Base-by-base conservation (phyloP, 2,329 filamentous ascomycete species). In the Drechmeria coniospora region DNA sequence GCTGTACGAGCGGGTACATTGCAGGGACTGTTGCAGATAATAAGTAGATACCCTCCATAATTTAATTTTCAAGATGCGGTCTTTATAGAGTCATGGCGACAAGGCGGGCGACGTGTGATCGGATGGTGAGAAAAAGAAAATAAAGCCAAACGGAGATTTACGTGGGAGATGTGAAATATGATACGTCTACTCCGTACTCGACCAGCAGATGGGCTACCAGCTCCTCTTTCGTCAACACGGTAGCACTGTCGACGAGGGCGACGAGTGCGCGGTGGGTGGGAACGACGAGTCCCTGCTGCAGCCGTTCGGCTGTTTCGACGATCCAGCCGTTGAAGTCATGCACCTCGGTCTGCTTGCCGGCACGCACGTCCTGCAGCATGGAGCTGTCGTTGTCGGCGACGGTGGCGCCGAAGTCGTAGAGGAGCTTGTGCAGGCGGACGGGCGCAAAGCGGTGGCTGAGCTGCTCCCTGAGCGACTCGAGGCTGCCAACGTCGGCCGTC, bases 321-420 rank as follows among this genome's bases (percentile, higher is more conserved):
- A 73, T 47, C 59, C 65, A 73, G 29, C 70, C 70, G 40, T 74
- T 74, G 38, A 75, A 64, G 36, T 71, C 66, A 27, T 53, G 44
- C 23, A 74, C 57, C 43, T 74, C 69, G 5, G 69, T 73, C 31
- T 44, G 40, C 40, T 60, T 62, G 11, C 63, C 61, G 6, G 60
- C 57, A 18, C 42, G 46, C 9, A 66, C 56, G 40, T 75, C 69
- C 46, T 75, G 70, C 5, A 72, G 54, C 70, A 75, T 75, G 4
- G 67, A 73, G 44, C 68, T 73, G 8, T 51, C 63, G 42, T 75
- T 75, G 18, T 60, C 51, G 11, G 44, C 46, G 5, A 69, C 67
- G 32, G 58, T 57, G n/a, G 48, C 33, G 2, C 58, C 64, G 6
- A 68, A 55, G 7, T 44, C 45, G 27, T 61, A 48, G 6, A 76